Conservation (phyloP, 805 yeast genomes). For the Diddensiella caesifluorescens region DNA sequence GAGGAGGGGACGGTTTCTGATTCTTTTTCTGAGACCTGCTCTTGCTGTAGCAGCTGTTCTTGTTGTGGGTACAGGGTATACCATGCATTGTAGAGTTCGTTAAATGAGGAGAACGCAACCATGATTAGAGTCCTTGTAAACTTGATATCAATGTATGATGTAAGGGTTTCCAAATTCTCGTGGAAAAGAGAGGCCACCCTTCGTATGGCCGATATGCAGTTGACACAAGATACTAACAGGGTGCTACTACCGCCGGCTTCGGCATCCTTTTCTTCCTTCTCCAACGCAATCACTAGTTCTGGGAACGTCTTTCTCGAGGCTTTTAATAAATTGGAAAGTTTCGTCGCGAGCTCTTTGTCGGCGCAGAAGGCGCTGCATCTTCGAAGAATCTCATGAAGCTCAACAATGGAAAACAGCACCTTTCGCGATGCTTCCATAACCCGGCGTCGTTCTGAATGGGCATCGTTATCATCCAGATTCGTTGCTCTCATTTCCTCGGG, state of each 20-base stretch:
- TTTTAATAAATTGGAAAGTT: constrained; percentile 13
- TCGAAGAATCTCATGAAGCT: constrained; percentile 41
- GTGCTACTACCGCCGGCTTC: constrained; percentile 29
- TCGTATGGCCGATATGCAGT: constrained; percentile 45
- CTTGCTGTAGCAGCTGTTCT: neutral
- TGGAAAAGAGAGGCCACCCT: constrained; percentile 45
- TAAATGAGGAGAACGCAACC: constrained; percentile 55
- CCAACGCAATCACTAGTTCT: constrained; percentile 51
- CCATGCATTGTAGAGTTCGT: constrained; percentile 66
- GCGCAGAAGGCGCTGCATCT: constrained; percentile 19
- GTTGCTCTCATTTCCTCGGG: constrained; percentile 41
- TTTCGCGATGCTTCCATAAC: constrained; percentile 51
- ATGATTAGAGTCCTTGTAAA: constrained; percentile 60
- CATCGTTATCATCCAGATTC: constrained; percentile 18
- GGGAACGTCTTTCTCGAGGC: constrained; percentile 18
- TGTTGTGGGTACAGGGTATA: constrained; percentile 19
- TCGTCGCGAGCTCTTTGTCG: constrained; percentile 13
- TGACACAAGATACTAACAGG: constrained; percentile 34
- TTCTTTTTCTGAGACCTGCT: neutral
- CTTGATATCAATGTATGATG: constrained; percentile 56
- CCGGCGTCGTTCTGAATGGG: constrained; percentile 17
- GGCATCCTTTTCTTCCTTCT: constrained; percentile 26
- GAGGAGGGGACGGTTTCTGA: neutral
- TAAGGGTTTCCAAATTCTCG: constrained; percentile 44
- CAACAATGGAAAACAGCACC: constrained; percentile 56